Conservation (phyloP, 345 rosid species). For the Lepidium sativum region DNA sequence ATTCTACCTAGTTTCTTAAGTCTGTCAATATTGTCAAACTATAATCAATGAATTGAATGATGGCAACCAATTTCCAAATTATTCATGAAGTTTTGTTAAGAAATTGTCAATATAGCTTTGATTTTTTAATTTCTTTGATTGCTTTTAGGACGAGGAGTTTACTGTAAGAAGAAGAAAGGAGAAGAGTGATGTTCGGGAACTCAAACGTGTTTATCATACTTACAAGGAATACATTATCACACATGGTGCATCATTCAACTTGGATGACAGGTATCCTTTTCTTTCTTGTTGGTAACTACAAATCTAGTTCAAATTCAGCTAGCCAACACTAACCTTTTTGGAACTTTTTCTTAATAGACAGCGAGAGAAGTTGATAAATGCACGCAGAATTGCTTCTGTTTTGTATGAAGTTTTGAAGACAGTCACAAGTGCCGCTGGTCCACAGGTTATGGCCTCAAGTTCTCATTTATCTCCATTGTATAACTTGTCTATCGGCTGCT, state of each 20-base stretch:
- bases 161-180: slow-evolving; percentile 40
- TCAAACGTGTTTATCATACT: slow-evolving; percentile 62
- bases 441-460: slow-evolving; percentile 40
- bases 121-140: neutral
- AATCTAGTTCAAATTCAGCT: neutral
- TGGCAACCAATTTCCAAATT: neutral
- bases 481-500: neutral
- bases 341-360: slow-evolving; percentile 20
- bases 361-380: slow-evolving; percentile 52
- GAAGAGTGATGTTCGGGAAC: slow-evolving; percentile 60
- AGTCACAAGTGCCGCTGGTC: slow-evolving; percentile 47
- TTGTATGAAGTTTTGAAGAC: slow-evolving; percentile 64
- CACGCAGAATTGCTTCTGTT: slow-evolving; percentile 59
- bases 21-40: neutral
- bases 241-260: slow-evolving; percentile 41
- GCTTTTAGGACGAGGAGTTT: slow-evolving; percentile 57
- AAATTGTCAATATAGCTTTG: neutral
- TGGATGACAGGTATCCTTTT: slow-evolving; percentile 39
- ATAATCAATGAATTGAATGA: neutral
- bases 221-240: slow-evolving; percentile 48
- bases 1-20: neutral
- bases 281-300: neutral
- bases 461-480: neutral
- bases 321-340: neutral
- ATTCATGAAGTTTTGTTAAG: neutral